Evolutionary conservation across 2,329 filamentous ascomycete genomes (phyloP), one percentile per base, ranked within the genome.

Genomic region (Colletotrichum chlorophyti): DNA sequence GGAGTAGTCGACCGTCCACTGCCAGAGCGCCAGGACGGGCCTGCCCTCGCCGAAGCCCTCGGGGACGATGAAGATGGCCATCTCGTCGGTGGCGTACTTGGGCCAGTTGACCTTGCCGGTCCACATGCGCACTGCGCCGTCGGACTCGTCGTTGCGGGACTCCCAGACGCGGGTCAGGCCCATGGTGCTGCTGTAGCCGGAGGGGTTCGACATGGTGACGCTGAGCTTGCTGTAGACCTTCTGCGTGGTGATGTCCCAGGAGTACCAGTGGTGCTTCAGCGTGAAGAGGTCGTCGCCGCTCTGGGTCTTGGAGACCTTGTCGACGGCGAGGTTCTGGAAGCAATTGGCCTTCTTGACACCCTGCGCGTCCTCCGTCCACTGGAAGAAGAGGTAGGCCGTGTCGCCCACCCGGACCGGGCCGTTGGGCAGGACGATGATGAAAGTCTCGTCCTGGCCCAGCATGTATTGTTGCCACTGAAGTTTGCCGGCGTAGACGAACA

Each of bases 311-410:
- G 17, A 50, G 19, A 40, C 34, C 15, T 50, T 40, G 15, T 40
- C 34, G 3, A 50, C 21, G 2, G n/a, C 15, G 12, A 50, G 35
- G 6, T 31, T 31, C 32, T 38, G 46, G 4, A 50, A 50, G 32
- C 46, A 50, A 15, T 50, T 49, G 34, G 46, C 32, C 34, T 49
- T 49, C 15, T 29, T 10, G 2, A 26, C 23, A 12, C 46, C 34
- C 8, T 21, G 21, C 14, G 34, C 46, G 17, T 49, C 46, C 8
- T 15, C 19, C 6, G 48, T 52, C 48, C 48, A 52, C 21, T 52
- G 48, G 1, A 42, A 52, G 38, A 52, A 52, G n/a, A 43, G 17
- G 19, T 43, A 52, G 24, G 48, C 48, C 8, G 48, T 23, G n/a
- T 52, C 48, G 6, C 48, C 48, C 4, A 27, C 21, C 27, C 48